Conservation (phyloP, 768 basidiomycete species). For the Leucogyrophana mollusca region DNA sequence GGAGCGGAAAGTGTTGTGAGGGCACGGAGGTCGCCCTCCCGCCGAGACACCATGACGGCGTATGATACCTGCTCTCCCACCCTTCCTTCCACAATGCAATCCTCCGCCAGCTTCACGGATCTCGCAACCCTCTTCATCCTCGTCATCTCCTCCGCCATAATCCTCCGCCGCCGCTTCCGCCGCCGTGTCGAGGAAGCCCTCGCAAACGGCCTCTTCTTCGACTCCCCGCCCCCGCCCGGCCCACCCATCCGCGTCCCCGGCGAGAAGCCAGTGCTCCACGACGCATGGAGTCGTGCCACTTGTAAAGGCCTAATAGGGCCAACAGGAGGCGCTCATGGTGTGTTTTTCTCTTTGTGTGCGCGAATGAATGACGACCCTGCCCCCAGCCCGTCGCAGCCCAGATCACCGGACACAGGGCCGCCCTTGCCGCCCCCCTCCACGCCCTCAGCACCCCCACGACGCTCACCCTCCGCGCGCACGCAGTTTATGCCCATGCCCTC, state of each 20-base stretch:
- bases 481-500: not conserved
- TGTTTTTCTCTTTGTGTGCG: slow-evolving; percentile 13
- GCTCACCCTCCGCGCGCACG: not conserved
- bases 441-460: too few relatives aligned
- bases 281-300: slow-evolving; percentile 39
- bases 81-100: not conserved
- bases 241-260: slow-evolving; percentile 40
- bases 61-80: too few relatives aligned
- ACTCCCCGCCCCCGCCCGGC: slow-evolving; percentile 35
- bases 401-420: slow-evolving; percentile 31
- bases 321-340: slow-evolving; percentile 51
- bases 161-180: slow-evolving; percentile 58
- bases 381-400: slow-evolving; percentile 21
- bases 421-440: not conserved
- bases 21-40: too few relatives aligned
- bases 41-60: too few relatives aligned
- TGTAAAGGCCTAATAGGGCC: slow-evolving; percentile 15
- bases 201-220: slow-evolving; percentile 40
- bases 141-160: slow-evolving; percentile 58
- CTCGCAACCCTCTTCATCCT: slow-evolving; percentile 70
- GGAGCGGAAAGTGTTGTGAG: too few relatives aligned
- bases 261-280: slow-evolving; percentile 50
- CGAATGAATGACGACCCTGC: slow-evolving; percentile 3
- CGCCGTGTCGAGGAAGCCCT: slow-evolving; percentile 52
- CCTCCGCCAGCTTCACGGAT: slow-evolving; percentile 57